These are phyloP conservation scores for Zopfia rhizophila DNA, from an alignment of 2,329 filamentous ascomycete species.

Conservation along the genomic window DNA sequence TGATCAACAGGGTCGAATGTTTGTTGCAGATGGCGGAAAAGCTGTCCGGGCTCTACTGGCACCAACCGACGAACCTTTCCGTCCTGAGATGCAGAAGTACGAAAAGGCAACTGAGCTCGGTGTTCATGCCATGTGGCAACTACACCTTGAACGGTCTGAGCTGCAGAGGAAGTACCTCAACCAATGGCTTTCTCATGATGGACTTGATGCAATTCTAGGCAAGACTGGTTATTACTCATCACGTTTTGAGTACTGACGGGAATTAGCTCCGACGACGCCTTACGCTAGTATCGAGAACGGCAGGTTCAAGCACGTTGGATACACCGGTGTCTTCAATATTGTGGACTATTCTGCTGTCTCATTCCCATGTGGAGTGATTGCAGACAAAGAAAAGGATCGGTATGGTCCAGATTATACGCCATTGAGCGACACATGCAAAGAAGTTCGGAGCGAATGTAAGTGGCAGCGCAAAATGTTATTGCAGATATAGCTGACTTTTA, in stretches of 20 bases:
- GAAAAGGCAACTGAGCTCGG: constrained; percentile 56
- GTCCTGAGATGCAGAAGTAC: constrained; percentile 62
- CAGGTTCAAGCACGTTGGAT: constrained; percentile 58
- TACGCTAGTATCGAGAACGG: constrained; percentile 56
- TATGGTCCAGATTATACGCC: constrained; percentile 32
- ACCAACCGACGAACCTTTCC: constrained; percentile 56
- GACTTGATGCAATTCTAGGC: constrained; percentile 58
- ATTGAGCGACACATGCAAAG: constrained; percentile 53
- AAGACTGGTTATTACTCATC: constrained; percentile 14
- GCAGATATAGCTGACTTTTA: constrained; percentile 5
- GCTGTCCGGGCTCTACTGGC: constrained; percentile 55
- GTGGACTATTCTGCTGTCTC: constrained; percentile 59
- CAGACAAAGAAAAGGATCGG: constrained; percentile 52
- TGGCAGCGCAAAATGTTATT: constrained; percentile 8
- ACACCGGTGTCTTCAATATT: constrained; percentile 60
- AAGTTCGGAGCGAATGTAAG: constrained; percentile 55
- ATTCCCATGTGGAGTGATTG: constrained; percentile 55
- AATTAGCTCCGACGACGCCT: constrained; percentile 56
- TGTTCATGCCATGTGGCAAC: constrained; percentile 59
- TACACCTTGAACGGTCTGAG: constrained; percentile 59
- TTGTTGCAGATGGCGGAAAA: constrained; percentile 63
- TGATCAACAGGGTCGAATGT: constrained; percentile 50
- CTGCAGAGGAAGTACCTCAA: constrained; percentile 57
- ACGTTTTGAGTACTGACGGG: constrained; percentile 1
- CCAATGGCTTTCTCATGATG: constrained; percentile 54